Conservation (phyloP, 139 green algal species). For the Mesotaenium endlicherianum region DNA sequence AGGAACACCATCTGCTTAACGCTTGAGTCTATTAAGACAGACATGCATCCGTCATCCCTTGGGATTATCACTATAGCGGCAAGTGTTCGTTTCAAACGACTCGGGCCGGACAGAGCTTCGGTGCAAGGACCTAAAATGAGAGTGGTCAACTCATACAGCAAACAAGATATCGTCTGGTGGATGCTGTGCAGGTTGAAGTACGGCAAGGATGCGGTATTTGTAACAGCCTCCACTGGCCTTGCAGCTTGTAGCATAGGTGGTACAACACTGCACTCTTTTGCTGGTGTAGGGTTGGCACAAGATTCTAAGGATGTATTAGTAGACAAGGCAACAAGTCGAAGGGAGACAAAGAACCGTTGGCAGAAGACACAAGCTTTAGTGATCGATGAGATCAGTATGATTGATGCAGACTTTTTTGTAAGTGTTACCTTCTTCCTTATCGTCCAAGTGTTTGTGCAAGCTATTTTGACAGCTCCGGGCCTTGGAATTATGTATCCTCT, state of each 20-base stretch:
- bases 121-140: too few relatives aligned
- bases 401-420: conserved; percentile 46
- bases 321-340: not conserved
- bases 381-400: conserved; percentile 54
- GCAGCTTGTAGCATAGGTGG: conserved; percentile 50
- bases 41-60: too few relatives aligned
- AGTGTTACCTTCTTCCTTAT: not conserved
- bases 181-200: conserved; percentile 20
- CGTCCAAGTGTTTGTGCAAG: too few relatives aligned
- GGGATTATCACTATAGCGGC: too few relatives aligned
- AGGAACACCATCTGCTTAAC: too few relatives aligned
- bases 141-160: too few relatives aligned
- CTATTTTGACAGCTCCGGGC: too few relatives aligned
- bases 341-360: conserved; percentile 12
- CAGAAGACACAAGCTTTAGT: conserved; percentile 19
- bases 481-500: too few relatives aligned
- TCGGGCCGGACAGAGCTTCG: too few relatives aligned
- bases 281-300: conserved; percentile 55
- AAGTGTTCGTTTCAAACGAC: too few relatives aligned
- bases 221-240: conserved; percentile 56
- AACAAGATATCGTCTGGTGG: not conserved
- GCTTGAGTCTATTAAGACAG: too few relatives aligned
- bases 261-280: conserved; percentile 59
- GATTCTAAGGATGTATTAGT: conserved; percentile 13
- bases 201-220: conserved; percentile 47